Evolutionary conservation across 176 grass and related monocot species (phyloP).

Genomic region (Phyllostachys edulis): DNA sequence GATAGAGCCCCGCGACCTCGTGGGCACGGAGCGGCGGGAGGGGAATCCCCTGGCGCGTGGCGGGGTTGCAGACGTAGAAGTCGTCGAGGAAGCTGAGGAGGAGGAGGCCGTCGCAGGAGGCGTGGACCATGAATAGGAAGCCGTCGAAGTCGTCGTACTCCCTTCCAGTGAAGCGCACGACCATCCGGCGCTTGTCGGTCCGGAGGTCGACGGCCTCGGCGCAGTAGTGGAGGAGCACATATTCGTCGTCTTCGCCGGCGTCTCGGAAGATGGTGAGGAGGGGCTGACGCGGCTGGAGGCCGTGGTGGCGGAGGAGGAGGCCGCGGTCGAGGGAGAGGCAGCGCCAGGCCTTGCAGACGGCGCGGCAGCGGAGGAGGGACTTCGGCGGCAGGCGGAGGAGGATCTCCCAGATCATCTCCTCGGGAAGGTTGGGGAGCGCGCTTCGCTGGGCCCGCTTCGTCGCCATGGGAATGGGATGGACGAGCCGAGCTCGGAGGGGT

Average conservation of each 20-base stretch:
- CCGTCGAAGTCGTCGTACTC: background rate
- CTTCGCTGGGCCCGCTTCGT: no score
- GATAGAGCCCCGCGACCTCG: conserved; percentile 3
- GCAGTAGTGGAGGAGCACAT: background rate
- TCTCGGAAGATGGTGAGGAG: background rate
- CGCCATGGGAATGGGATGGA: no score
- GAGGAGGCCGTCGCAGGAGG: conserved; percentile 32
- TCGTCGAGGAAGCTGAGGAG: background rate
- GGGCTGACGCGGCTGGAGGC: background rate
- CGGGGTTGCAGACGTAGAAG: conserved; percentile 27
- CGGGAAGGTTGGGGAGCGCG: background rate
- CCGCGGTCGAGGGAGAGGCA: background rate
- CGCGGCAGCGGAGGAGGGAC: background rate
- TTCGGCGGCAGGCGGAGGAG: conserved; percentile 4
- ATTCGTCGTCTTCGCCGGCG: background rate
- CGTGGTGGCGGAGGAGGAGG: conserved; percentile 13
- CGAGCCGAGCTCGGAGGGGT: no score
- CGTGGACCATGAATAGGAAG: background rate
- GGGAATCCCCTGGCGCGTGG: background rate
- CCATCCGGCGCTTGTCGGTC: background rate
- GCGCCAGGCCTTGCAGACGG: background rate
- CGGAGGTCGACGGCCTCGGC: background rate
- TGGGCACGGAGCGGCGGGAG: background rate
- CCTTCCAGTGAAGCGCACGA: background rate
- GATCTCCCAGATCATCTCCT: background rate